Evolutionary conservation across 2,329 filamentous ascomycete species (phyloP), one percentile per base, ranked within the genome.

Genomic region (Colletotrichum aenigma): DNA sequence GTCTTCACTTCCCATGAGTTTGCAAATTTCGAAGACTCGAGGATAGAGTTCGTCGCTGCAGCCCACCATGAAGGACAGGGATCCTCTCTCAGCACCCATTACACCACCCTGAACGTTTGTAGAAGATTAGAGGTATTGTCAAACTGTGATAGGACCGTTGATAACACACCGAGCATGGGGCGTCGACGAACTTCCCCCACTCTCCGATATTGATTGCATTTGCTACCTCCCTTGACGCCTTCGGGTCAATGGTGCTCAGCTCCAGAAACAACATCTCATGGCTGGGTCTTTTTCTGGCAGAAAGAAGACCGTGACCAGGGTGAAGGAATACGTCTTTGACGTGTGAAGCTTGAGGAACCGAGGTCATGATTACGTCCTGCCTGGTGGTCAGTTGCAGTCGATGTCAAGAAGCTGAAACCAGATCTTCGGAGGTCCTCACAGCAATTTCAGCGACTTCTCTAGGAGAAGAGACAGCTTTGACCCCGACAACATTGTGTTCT

Each of bases 61-160:
- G 3, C 78, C 76, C 5, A 78, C 71, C 78, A 78, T 78, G 28
- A 79, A 77, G 4, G 77, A 77, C 2, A 79, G 38, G 3, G 65
- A 78, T 8, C 76, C 62, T 24, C 62, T 43, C 4, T 66, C 43
- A 52, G 43, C 43, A 21, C 43, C 43, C 43, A 52, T 52, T 21
- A n/a, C 43, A 3, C 43, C 43, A 21, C n/a, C n/a, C 43, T 52
- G 10, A 10, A 52, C 13, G 6, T 4, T 52, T 52, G 12, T 21
- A 13, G 43, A 52, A 21, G n/a, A 13, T 52, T 13, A 52, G 43
- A 52, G 10, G 9, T 21, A 13, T 21, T 12, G 6, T 52, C 0
- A 52, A 13, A 52, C 2, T 2, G n/a, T 0, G 43, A 52, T 21
- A 21, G 0, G 10, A 13, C n/a, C 0, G n/a, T n/a, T n/a, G n/a